Percentiles rank a stretch among this genome's conserved stretches.
These are phyloP conservation scores for Zygosaccharomyces lentus DNA, from an alignment of 805 yeast genomes.

Conservation along the genomic window DNA sequence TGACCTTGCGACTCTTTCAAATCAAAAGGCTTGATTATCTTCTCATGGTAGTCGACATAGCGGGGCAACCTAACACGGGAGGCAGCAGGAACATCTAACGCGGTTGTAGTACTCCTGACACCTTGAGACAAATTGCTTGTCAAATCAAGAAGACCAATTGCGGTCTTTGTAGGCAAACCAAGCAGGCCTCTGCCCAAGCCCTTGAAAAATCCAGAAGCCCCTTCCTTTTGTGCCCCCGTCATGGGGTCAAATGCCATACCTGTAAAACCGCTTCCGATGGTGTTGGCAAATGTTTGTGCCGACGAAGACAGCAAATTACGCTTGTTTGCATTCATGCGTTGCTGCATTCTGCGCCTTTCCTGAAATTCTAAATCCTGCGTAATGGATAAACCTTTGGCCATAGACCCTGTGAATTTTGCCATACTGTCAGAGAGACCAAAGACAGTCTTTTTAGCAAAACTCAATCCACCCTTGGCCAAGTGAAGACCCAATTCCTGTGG, in stretches of 20 bases:
- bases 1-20: constrained; percentile 91
- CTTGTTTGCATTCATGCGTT: constrained; percentile 78
- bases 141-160: constrained; percentile 88
- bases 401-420: constrained; percentile 86
- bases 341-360: constrained; percentile 68
- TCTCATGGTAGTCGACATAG: constrained; percentile 57
- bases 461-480: constrained; percentile 90
- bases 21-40: constrained; percentile 68
- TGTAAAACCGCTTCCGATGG: constrained; percentile 78
- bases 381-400: constrained; percentile 89
- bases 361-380: constrained; percentile 85
- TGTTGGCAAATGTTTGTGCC: constrained; percentile 83
- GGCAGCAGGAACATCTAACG: constrained; percentile 72
- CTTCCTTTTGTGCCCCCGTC: constrained; percentile 83
- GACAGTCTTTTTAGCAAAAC: constrained; percentile 90
- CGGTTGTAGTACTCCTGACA: constrained; percentile 86
- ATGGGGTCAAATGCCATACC: constrained; percentile 91
- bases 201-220: constrained; percentile 86
- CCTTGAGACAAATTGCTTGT: constrained; percentile 94
- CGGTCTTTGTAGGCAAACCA: constrained; percentile 95
- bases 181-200: constrained; percentile 94
- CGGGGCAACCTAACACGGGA: constrained; percentile 82
- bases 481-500: constrained; percentile 96
- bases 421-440: constrained; percentile 93
- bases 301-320: constrained; percentile 80